Percentiles rank a stretch among this genome's conserved stretches.
Evolutionary conservation across 345 rosid genomes (phyloP).

Genomic region (Populus deltoides): DNA sequence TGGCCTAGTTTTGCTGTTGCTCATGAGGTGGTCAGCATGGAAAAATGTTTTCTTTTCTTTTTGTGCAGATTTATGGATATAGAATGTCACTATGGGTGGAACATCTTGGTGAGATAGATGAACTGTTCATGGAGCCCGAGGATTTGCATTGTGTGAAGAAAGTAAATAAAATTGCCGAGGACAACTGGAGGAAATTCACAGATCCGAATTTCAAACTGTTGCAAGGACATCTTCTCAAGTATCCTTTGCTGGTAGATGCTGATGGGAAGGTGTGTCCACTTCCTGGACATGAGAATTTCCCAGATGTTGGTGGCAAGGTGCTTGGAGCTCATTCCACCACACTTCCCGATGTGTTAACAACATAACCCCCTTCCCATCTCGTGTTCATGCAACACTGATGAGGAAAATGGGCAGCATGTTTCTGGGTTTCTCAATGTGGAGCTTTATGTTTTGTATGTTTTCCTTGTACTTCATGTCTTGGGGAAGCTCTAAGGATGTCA

Average conservation of each 20-base stretch:
- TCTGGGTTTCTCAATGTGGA: background rate
- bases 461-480: background rate
- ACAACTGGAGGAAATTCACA: conserved; percentile 64
- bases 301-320: conserved; percentile 84
- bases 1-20: background rate
- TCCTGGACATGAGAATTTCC: conserved; percentile 63
- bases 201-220: conserved; percentile 24
- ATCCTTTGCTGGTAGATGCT: conserved; percentile 56
- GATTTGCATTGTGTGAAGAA: conserved; percentile 55
- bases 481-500: background rate
- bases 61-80: conserved; percentile 71
- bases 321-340: conserved; percentile 52
- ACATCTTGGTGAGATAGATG: conserved; percentile 61
- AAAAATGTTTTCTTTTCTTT: background rate
- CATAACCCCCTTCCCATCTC: conserved; percentile 27
- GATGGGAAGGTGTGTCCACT: conserved; percentile 61
- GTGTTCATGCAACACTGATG: background rate
- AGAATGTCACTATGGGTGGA: conserved; percentile 95
- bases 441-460: background rate
- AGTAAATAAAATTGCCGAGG: conserved; percentile 55
- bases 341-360: conserved; percentile 71
- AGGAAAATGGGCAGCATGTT: background rate
- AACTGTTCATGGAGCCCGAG: conserved; percentile 45
- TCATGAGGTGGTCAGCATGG: background rate
- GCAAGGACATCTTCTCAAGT: conserved; percentile 85